phyloP scores from a whole-genome alignment of 225 moss, liverwort and hornwort species.

The Marchantia polymorpha region DNA sequence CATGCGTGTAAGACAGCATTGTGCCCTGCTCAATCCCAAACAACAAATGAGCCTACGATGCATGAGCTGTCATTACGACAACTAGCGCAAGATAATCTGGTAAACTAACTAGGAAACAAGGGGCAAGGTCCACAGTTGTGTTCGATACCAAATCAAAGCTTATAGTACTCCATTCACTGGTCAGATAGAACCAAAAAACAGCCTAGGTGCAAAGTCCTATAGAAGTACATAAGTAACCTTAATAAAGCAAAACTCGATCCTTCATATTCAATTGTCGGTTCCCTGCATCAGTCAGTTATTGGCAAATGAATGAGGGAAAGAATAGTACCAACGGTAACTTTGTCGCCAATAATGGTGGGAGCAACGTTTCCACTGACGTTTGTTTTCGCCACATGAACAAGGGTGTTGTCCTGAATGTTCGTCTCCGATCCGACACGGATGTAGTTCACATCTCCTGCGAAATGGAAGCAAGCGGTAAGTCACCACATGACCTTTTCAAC shows the following conservation, averaged over 20 bases:
- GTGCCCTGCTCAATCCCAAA: slow-evolving; percentile 57
- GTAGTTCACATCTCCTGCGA: slow-evolving; percentile 73
- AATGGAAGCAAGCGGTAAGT: background rate
- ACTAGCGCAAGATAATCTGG: background rate
- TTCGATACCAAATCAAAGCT: background rate
- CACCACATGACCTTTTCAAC: background rate
- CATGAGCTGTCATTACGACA: background rate
- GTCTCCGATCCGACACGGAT: slow-evolving; percentile 80
- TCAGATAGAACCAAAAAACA: background rate
- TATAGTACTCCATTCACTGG: background rate
- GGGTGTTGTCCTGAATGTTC: slow-evolving; percentile 93
- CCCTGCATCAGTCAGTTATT: background rate
- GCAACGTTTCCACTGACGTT: slow-evolving; percentile 58
- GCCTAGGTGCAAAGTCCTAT: background rate
- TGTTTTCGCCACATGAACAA: slow-evolving; percentile 71
- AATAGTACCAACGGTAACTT: slow-evolving; percentile 77
- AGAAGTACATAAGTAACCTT: background rate
- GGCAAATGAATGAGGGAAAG: background rate
- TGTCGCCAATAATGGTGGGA: slow-evolving; percentile 77
- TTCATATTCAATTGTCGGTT: background rate
- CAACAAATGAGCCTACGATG: background rate
- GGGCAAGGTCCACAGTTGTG: background rate
- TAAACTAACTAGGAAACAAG: background rate
- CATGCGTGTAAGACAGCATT: slow-evolving; percentile 84
- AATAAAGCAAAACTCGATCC: background rate